Base-by-base conservation (phyloP, 441 rosid species). In the Viola pubescens region DNA sequence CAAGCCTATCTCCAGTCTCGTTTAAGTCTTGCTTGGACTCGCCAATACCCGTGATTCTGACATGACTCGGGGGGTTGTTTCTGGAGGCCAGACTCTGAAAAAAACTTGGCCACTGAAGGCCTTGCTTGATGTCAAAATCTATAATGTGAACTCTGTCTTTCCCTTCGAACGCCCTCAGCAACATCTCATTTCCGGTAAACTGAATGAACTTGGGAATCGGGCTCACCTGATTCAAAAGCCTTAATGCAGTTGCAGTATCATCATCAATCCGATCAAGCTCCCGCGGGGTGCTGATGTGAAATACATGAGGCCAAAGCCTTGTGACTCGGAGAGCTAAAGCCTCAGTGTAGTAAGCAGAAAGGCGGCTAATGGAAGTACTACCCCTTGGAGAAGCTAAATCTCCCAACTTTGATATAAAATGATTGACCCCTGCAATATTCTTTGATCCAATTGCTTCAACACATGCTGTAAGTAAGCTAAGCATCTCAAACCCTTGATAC, bases 101-200 rank as follows among this genome's bases (percentile, higher is more conserved):
- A 69, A 92, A 75, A 65, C 96, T 77, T 12, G 97, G 98, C 98
- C 98, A 92, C 63, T 92, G 98, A 50, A 92, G 83, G 1, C 98
- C 98, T 81, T 89, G 98, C 84, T 86, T 87, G 70, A 92, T 84
- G 82, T 92, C 98, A 34, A 92, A 92, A 67, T 92, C 98, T 16
- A 92, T 86, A 4, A 92, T 76, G 76, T 92, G 98, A 54, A 92
- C 81, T 75, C 83, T 82, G 72, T 89, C 97, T 77, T 86, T 89
- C 63, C 97, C 96, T 64, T 92, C 91, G 8, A 92, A 89, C 9
- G 96, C 94, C 75, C 94, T 79, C 64, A 89, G 70, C 73, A 92
- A 52, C 41, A 89, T 81, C 91, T 88, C 96, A 59, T 92, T 92
- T 8, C 87, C 78, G 7, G 98, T 86, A 78, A 87, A 92, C 64